phyloP scores from a whole-genome alignment of 768 basidiomycete genomes.

The Mycena pura region DNA sequence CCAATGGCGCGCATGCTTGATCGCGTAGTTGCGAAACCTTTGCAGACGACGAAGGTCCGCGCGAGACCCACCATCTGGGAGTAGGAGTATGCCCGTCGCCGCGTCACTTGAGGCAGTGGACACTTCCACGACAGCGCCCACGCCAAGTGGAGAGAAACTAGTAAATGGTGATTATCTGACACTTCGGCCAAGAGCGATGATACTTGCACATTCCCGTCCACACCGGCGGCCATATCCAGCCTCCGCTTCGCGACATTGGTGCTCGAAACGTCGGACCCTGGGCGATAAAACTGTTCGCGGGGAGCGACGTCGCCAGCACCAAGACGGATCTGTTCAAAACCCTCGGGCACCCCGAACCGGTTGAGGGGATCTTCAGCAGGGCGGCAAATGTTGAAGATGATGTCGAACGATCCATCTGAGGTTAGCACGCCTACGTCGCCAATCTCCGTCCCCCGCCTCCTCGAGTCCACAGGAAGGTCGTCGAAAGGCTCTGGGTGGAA shows the following conservation, averaged over 20 bases:
- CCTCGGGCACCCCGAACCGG: slow-evolving; percentile 18
- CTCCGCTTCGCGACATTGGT: slow-evolving; percentile 3
- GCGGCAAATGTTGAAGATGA: slow-evolving; percentile 25
- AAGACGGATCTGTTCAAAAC: slow-evolving; percentile 11
- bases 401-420: slow-evolving; percentile 19
- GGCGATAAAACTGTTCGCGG: neutral
- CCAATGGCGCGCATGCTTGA: slow-evolving; percentile 16
- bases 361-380: slow-evolving; percentile 18
- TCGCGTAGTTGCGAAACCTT: slow-evolving; percentile 11
- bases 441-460: slow-evolving; percentile 2
- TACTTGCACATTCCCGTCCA: slow-evolving; percentile 6
- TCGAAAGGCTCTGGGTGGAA: slow-evolving; percentile 16
- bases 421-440: slow-evolving; percentile 26
- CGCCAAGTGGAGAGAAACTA: neutral
- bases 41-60: neutral
- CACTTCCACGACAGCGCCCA: slow-evolving; percentile 7
- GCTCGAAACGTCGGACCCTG: slow-evolving; percentile 9
- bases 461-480: neutral
- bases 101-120: slow-evolving; percentile 6
- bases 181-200: neutral
- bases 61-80: slow-evolving; percentile 20
- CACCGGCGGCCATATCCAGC: neutral
- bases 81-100: slow-evolving; percentile 10
- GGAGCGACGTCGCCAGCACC: neutral
- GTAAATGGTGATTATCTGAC: neutral